These are phyloP conservation scores for Pulveroboletus sp. DNA, from an alignment of 768 basidiomycete species.

Conservation along the genomic window DNA sequence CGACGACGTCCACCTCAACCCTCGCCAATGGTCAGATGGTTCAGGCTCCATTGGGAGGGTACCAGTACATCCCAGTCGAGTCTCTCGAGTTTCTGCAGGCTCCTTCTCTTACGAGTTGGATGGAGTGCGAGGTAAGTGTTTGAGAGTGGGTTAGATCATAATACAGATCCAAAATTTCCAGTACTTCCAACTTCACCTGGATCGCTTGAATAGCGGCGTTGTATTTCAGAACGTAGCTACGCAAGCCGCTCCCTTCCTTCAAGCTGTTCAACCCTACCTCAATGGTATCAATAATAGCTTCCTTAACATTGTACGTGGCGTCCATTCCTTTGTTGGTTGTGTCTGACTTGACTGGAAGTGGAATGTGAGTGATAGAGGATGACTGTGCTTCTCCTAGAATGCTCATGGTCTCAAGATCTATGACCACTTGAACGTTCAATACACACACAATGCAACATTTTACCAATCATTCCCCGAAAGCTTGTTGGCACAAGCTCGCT, in stretches of 20 bases:
- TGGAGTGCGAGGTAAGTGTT: constrained; percentile 44
- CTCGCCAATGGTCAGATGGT: constrained; percentile 73
- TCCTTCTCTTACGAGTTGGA: constrained; percentile 78
- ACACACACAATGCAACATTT: constrained; percentile 77
- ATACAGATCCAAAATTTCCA: not conserved
- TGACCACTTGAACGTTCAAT: constrained; percentile 71
- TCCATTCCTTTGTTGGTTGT: not conserved
- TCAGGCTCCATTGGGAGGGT: constrained; percentile 72
- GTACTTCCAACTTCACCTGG: constrained; percentile 27
- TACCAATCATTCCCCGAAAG: constrained; percentile 66
- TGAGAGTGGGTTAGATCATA: not conserved
- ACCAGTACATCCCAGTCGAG: constrained; percentile 70
- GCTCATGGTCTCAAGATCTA: constrained; percentile 45
- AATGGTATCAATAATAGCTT: constrained; percentile 59
- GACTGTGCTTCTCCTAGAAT: not conserved
- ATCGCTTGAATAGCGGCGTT: constrained; percentile 18
- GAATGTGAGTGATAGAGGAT: constrained; percentile 50
- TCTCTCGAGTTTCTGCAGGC: constrained; percentile 52
- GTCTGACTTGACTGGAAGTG: constrained; percentile 41
- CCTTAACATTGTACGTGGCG: constrained; percentile 56
- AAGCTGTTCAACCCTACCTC: constrained; percentile 58
- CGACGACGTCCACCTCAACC: constrained; percentile 52
- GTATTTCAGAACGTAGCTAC: constrained; percentile 54
- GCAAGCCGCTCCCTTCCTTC: constrained; percentile 62
- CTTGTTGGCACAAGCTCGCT: constrained; percentile 64